Conservation (phyloP, 805 yeast genomes). For the Priceomyces castillae region DNA sequence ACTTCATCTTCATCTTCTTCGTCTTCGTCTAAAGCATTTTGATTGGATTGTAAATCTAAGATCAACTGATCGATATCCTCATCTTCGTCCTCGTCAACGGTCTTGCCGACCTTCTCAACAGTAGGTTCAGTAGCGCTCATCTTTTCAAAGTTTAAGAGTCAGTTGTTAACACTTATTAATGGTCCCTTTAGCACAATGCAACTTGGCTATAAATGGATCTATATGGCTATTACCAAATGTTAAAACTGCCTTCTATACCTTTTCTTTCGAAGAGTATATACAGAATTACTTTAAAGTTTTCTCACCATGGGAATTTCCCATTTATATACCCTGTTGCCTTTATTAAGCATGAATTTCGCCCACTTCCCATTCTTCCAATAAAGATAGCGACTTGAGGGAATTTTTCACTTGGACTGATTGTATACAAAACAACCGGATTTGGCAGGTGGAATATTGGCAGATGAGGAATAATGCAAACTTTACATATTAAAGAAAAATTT, state of each 20-base stretch:
- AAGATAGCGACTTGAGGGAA: slow-evolving; percentile 11
- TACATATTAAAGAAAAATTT: neutral
- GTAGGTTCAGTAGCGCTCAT: slow-evolving; percentile 52
- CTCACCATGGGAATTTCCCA: neutral
- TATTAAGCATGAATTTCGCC: slow-evolving; percentile 7
- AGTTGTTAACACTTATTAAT: neutral
- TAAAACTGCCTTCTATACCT: slow-evolving; percentile 3
- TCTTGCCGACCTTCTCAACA: slow-evolving; percentile 50
- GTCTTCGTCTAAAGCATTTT: slow-evolving; percentile 49
- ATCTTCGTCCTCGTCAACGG: slow-evolving; percentile 53
- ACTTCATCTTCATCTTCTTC: slow-evolving; percentile 52
- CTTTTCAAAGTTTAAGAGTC: slow-evolving; percentile 5
- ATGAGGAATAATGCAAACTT: slow-evolving; percentile 1
- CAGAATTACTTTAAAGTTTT: no score
- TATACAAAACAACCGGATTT: slow-evolving; percentile 8
- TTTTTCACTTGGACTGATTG: slow-evolving; percentile 5
- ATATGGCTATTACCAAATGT: neutral
- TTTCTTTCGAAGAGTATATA: slow-evolving; percentile 3
- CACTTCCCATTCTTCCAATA: slow-evolving; percentile 6
- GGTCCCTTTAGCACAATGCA: neutral
- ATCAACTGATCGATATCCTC: slow-evolving; percentile 63
- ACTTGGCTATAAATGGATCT: neutral
- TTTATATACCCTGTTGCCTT: slow-evolving; percentile 1
- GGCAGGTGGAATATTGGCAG: slow-evolving; percentile 4
- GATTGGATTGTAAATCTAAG: slow-evolving; percentile 73